Conservation (phyloP, 768 basidiomycete species). For the Boletus rubescentipes region DNA sequence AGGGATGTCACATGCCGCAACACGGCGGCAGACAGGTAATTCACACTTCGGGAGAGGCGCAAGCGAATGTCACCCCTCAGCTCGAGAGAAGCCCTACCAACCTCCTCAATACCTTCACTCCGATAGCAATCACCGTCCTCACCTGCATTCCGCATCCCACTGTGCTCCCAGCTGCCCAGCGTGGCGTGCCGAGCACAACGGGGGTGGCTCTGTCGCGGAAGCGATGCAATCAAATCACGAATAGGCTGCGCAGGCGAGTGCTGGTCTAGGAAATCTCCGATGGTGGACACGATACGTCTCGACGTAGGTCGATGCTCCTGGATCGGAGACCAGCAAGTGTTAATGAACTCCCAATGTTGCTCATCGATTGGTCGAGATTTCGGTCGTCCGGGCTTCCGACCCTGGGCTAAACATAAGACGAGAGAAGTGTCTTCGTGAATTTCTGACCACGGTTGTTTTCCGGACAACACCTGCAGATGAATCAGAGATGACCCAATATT, state of each 20-base stretch:
- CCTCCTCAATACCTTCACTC: background rate
- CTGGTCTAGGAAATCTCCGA: background rate
- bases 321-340: background rate
- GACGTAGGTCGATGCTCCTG: conserved; percentile 1
- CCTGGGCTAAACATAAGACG: conserved; percentile 6
- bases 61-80: no score
- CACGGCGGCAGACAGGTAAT: no score
- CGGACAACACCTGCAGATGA: conserved; percentile 22
- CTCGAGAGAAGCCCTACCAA: no score
- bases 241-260: background rate
- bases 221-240: background rate
- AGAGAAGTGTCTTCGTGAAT: background rate
- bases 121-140: background rate
- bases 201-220: background rate
- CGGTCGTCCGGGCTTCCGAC: background rate
- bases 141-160: background rate
- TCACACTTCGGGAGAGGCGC: no score
- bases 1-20: no score
- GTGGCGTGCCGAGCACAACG: no score
- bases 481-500: background rate
- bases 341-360: conserved; percentile 1
- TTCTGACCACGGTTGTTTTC: no score
- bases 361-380: background rate
- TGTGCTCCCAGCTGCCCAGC: no score
- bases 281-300: background rate